Evolutionary conservation across 2,329 filamentous ascomycete genomes (phyloP).

Genomic region (Fusarium gaditjirri): DNA sequence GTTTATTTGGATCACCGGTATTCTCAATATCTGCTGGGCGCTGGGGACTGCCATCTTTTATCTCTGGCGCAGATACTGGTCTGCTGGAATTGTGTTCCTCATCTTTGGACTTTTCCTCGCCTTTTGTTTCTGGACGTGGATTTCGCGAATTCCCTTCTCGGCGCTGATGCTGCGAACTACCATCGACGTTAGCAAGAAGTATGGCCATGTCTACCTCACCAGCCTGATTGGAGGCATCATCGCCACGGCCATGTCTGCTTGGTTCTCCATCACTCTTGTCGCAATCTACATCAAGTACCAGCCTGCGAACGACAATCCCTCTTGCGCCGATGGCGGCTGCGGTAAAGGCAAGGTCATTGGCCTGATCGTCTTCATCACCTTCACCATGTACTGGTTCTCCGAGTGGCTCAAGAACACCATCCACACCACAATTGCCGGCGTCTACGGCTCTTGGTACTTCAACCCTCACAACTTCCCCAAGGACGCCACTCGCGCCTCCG

Average conservation of each 20-base stretch:
- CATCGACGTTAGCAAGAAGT: conserved; percentile 84
- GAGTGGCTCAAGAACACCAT: conserved; percentile 96
- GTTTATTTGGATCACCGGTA: conserved; percentile 92
- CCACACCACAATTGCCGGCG: conserved; percentile 85
- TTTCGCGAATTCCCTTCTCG: conserved; percentile 88
- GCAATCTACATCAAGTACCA: conserved; percentile 87
- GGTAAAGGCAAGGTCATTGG: conserved; percentile 83
- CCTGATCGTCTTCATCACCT: conserved; percentile 85
- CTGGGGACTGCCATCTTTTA: conserved; percentile 91
- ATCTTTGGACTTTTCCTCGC: conserved; percentile 79
- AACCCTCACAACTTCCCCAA: conserved; percentile 75
- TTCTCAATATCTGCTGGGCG: conserved; percentile 85
- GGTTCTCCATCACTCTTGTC: conserved; percentile 87
- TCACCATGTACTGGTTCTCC: conserved; percentile 92
- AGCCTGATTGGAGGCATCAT: conserved; percentile 84
- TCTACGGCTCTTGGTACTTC: conserved; percentile 96
- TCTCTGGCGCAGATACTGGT: conserved; percentile 79
- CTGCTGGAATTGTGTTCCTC: conserved; percentile 87
- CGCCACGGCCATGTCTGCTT: conserved; percentile 80
- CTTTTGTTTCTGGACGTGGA: conserved; percentile 90
- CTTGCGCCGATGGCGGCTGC: conserved; percentile 71
- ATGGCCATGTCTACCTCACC: conserved; percentile 87
- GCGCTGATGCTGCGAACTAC: conserved; percentile 88
- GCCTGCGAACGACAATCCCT: conserved; percentile 65
- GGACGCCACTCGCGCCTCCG: conserved; percentile 83